Evolutionary conservation across 164 flowering plant species (phyloP), one percentile per base, ranked within the genome.

Genomic region (Saururus chinensis): DNA sequence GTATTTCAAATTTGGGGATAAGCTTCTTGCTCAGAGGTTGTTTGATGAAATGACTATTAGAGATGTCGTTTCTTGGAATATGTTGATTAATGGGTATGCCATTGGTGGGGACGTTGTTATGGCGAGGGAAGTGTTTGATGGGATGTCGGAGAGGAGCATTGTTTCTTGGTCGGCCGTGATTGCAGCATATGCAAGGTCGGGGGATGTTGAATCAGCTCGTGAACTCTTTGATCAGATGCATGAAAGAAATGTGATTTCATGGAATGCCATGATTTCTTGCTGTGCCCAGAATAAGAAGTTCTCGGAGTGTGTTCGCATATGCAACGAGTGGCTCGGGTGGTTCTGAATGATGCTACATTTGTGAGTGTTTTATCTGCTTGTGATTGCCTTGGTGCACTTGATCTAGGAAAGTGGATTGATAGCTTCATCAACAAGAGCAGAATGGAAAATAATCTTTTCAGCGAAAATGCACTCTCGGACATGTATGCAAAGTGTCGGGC

Each of bases 191-290:
- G 64, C 73, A 19, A 66, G 66, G n/a, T 35, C 54, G 6, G 80
- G 77, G 6, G 57, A 66, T 9, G 26, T 74, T 26, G 71, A 65
- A 40, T 70, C 70, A 5, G 80, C 80, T 26, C 68, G 72, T 40
- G 4, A 20, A 41, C 56, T 77, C 4, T 77, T 77, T 48, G 72
- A 77, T 67, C 68, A 25, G 20, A 74, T 77, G 75, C 73, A 68
- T 1, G 75, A 68, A 53, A 68, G 68, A 52, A 73, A 69, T 60
- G 72, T 69, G 25, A 64, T 73, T 62, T 62, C 26, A n/a, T 76
- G 80, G 80, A 76, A 76, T 64, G 71, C 80, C 1, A 73, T 76
- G 77, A 76, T 76, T 53, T 60, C 80, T 20, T 76, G 75, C 51
- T 77, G 68, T 57, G 68, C 67, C 0, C 80, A 74, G 54, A 77